A percentile compares a stretch with the other conserved stretches of the same genome.
Conservation (phyloP, 805 yeast genomes). For the Maudiozyma bulderi region DNA sequence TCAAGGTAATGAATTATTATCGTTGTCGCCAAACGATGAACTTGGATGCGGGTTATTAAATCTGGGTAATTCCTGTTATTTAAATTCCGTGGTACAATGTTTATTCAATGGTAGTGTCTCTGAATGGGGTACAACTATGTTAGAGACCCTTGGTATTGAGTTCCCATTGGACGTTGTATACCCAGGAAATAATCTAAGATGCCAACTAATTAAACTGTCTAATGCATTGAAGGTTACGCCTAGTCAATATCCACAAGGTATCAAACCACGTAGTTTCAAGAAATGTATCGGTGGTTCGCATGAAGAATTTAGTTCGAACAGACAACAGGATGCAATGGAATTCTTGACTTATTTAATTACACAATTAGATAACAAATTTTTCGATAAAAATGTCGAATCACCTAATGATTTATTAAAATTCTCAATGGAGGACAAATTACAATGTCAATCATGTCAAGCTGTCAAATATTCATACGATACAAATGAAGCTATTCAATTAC, state of each 20-base stretch:
- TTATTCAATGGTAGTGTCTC: slow-evolving; percentile 38
- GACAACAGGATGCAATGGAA: slow-evolving; percentile 94
- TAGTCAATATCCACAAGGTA: slow-evolving; percentile 57
- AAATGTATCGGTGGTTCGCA: slow-evolving; percentile 67
- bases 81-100: slow-evolving; percentile 72
- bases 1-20: slow-evolving; percentile 53
- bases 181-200: slow-evolving; percentile 57
- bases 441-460: slow-evolving; percentile 43
- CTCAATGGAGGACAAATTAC: slow-evolving; percentile 51
- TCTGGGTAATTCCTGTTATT: slow-evolving; percentile 86
- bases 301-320: slow-evolving; percentile 72
- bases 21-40: slow-evolving; percentile 31
- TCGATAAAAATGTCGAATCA: slow-evolving; percentile 12
- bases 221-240: slow-evolving; percentile 54
- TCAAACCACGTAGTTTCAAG: slow-evolving; percentile 71
- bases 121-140: slow-evolving; percentile 28
- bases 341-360: slow-evolving; percentile 63
- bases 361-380: slow-evolving; percentile 43
- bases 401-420: slow-evolving; percentile 58
- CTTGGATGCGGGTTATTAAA: slow-evolving; percentile 81
- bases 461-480: slow-evolving; percentile 50
- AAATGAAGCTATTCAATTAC: slow-evolving; percentile 45
- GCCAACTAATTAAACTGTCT: slow-evolving; percentile 69
- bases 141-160: slow-evolving; percentile 14
- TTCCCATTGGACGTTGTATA: slow-evolving; percentile 34